A percentile compares a stretch with the other conserved stretches of the same genome.
Evolutionary conservation across 164 flowering plant species (phyloP).

Genomic region (Piper longum): DNA sequence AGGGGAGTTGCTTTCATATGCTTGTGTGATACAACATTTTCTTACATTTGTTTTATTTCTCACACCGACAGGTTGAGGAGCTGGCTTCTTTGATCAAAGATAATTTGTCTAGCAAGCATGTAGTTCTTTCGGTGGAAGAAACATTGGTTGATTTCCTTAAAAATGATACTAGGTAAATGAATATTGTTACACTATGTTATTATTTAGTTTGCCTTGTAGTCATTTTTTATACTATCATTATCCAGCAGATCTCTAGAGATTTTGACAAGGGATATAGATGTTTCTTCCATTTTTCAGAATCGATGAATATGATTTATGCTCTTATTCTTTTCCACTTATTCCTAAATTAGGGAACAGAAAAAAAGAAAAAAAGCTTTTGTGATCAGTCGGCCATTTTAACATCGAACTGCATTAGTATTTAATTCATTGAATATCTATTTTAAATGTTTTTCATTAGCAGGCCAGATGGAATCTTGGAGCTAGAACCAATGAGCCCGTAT

Average conservation of each 20-base stretch:
- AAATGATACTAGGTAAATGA: slow-evolving; percentile 45
- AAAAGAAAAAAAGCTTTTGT: too few species aligned
- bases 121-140: slow-evolving; percentile 72
- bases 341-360: background rate
- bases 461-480: slow-evolving; percentile 47
- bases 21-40: too few species aligned
- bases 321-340: too few species aligned
- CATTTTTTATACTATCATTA: background rate
- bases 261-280: too few species aligned
- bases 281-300: too few species aligned
- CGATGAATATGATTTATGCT: too few species aligned
- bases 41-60: background rate
- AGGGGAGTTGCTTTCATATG: too few species aligned
- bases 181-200: background rate
- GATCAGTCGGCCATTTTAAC: too few species aligned
- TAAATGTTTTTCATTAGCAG: slow-evolving; percentile 31
- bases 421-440: background rate
- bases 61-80: slow-evolving; percentile 62
- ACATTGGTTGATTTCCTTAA: slow-evolving; percentile 53
- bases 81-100: slow-evolving; percentile 71
- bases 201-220: background rate
- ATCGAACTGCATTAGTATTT: too few species aligned
- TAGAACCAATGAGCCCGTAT: slow-evolving; percentile 80
- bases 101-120: slow-evolving; percentile 72
- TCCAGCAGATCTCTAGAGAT: too few species aligned